Percentiles rank a stretch among this genome's conserved stretches.
These are phyloP conservation scores for Grifola frondosa DNA, from an alignment of 1,284 basidiomycete species.

Conservation along the genomic window DNA sequence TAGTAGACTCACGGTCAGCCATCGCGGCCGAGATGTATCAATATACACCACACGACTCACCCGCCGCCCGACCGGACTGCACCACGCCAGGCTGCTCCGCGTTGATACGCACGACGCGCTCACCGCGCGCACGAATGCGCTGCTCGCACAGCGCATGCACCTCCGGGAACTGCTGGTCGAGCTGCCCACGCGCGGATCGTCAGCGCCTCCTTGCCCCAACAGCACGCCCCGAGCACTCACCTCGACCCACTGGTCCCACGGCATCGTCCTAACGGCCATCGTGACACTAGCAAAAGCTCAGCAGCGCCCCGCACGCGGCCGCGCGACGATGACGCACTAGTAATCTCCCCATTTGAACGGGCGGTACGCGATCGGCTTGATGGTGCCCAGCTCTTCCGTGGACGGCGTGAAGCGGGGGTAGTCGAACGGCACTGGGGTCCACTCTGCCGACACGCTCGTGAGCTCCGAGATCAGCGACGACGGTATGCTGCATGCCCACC, in stretches of 20 bases:
- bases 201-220: constrained; percentile 2
- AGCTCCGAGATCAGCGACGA: too few relatives aligned
- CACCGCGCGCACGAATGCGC: constrained; percentile 50
- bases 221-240: constrained; percentile 28
- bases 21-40: not conserved
- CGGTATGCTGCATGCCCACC: too few relatives aligned
- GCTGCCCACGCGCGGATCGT: constrained; percentile 30
- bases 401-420: constrained; percentile 52
- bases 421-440: constrained; percentile 37
- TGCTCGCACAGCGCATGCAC: constrained; percentile 56
- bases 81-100: constrained; percentile 41
- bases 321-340: constrained; percentile 45
- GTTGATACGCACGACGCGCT: constrained; percentile 45
- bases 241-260: constrained; percentile 70
- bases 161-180: constrained; percentile 53
- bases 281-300: constrained; percentile 49
- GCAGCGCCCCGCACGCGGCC: not conserved
- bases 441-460: too few relatives aligned
- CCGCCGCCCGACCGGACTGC: constrained; percentile 51
- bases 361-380: constrained; percentile 59
- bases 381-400: constrained; percentile 37
- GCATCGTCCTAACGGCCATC: constrained; percentile 70
- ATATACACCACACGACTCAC: constrained; percentile 32
- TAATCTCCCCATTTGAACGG: constrained; percentile 65
- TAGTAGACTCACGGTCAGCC: too few relatives aligned